Evolutionary conservation across 768 basidiomycete genomes (phyloP).

Genomic region (Holtermannia corniformis): DNA sequence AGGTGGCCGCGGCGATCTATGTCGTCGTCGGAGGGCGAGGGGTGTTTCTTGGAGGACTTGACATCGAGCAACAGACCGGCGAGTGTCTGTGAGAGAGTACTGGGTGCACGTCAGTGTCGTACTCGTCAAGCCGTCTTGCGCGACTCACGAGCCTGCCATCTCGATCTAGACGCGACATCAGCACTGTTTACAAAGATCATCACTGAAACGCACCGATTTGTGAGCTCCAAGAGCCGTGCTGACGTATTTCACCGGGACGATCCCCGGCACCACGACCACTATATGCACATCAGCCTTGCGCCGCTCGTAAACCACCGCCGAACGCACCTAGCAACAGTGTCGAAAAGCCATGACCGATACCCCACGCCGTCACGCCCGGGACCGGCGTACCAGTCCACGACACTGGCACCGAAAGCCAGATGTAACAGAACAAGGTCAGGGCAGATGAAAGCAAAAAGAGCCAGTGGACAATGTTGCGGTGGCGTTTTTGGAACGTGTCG

Average conservation of each 20-base stretch:
- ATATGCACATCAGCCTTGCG: constrained; percentile 50
- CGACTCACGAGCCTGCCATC: background rate
- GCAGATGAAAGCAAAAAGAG: constrained; percentile 54
- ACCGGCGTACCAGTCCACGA: constrained; percentile 51
- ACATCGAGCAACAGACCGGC: constrained; percentile 61
- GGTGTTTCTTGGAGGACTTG: constrained; percentile 27
- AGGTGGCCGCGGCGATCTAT: constrained; percentile 14
- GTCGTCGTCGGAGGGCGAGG: constrained; percentile 15
- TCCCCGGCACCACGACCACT: constrained; percentile 62
- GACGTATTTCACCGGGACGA: constrained; percentile 62
- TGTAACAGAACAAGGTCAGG: constrained; percentile 54
- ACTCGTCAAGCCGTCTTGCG: constrained; percentile 53
- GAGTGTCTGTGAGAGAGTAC: constrained; percentile 61
- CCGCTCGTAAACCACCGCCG: background rate
- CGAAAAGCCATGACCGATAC: constrained; percentile 62
- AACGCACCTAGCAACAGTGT: constrained; percentile 39
- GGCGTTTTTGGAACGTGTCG: constrained; percentile 49
- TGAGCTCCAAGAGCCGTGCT: constrained; percentile 69
- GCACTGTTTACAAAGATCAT: background rate
- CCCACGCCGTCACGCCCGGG: constrained; percentile 57
- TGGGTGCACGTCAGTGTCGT: constrained; percentile 1
- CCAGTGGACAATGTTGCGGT: constrained; percentile 51
- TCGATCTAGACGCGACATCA: background rate
- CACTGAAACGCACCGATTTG: constrained; percentile 59
- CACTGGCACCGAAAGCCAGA: constrained; percentile 60